Evolutionary conservation across 179 eudicot genomes (phyloP), one percentile per base, ranked within the genome.

Genomic region (Nepenthes alata): DNA sequence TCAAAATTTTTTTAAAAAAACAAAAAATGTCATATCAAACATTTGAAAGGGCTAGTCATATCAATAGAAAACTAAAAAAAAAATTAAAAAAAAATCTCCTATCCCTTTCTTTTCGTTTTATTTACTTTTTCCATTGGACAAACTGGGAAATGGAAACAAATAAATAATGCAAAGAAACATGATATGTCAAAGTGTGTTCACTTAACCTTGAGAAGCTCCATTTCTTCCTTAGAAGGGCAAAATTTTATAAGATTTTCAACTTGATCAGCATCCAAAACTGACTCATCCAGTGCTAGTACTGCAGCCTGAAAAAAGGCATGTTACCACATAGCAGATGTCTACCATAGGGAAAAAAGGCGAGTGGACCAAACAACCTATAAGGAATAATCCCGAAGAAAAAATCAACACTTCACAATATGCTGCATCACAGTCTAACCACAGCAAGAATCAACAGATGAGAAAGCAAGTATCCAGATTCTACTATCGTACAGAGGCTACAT

Each of bases 201-300:
- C 4, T 60, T 64, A 53, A 93, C 98, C 97, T 85, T 89, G 38
- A 93, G 88, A 67, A 76, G 80, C 50, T 93, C 98, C 95, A 93
- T 93, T 84, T 93, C 98, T 65, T 93, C 98, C 79, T 89, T 93
- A 37, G 95, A 83, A 51, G 97, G 98, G 79, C 98, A 89, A 72
- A 89, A 89, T 61, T 93, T 93, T 41, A 93, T 85, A n/a, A 93
- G 86, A 71, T 89, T 93, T 71, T 93, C 98, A 61, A 93, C 97
- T 74, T 93, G 98, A 75, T 93, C 98, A 59, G 90, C 95, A 83
- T 93, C 98, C 77, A 93, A 80, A 73, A 89, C 72, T 59, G 95
- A 77, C 58, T 83, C 96, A 71, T 93, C 91, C 86, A 93, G 71
- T 16, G 98, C 97, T 59, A 93, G 80, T 66, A 85, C 93, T 61